These are phyloP conservation scores for Fusarium pseudograminearum DNA, from an alignment of 2,329 filamentous ascomycete species.

Conservation along the genomic window DNA sequence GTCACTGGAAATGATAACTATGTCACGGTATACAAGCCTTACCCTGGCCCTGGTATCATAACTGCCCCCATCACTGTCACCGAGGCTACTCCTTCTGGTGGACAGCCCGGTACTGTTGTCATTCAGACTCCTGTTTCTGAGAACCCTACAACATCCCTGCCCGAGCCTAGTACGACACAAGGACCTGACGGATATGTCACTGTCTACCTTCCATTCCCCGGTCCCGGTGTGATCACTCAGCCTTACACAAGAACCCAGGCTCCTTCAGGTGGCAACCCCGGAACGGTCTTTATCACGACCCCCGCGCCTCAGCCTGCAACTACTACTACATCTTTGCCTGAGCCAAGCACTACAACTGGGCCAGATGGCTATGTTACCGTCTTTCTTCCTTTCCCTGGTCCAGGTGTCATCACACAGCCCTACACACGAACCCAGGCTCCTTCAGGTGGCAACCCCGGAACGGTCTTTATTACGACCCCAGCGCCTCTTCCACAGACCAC, in stretches of 20 bases:
- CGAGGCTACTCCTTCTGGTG: constrained; percentile 17
- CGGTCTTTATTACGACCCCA: constrained; percentile 31
- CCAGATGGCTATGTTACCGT: constrained; percentile 24
- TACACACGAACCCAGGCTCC: constrained; percentile 29
- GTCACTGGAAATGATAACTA: constrained; percentile 28
- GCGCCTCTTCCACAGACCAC: constrained; percentile 16
- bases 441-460: constrained; percentile 27
- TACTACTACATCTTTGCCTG: constrained; percentile 2
- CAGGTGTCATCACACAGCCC: constrained; percentile 20
- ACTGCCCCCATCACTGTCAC: constrained; percentile 32
- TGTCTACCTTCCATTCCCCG: constrained; percentile 18
- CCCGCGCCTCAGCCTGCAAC: constrained; percentile 10
- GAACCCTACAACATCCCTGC: neutral
- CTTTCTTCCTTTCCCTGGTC: constrained; percentile 28
- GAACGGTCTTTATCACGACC: constrained; percentile 22
- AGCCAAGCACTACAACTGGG: constrained; percentile 15
- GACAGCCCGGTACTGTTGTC: constrained; percentile 27
- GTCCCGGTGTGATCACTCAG: constrained; percentile 16
- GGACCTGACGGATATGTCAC: constrained; percentile 13
- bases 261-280: constrained; percentile 25
- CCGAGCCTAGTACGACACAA: constrained; percentile 13
- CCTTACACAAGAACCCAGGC: constrained; percentile 17
- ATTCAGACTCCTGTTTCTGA: constrained; percentile 22
- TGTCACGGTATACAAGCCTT: constrained; percentile 30
- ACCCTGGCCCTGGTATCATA: constrained; percentile 32